These are phyloP conservation scores for Blakeslea trispora DNA, from an alignment of 371 early-diverging fungal species.

Conservation along the genomic window DNA sequence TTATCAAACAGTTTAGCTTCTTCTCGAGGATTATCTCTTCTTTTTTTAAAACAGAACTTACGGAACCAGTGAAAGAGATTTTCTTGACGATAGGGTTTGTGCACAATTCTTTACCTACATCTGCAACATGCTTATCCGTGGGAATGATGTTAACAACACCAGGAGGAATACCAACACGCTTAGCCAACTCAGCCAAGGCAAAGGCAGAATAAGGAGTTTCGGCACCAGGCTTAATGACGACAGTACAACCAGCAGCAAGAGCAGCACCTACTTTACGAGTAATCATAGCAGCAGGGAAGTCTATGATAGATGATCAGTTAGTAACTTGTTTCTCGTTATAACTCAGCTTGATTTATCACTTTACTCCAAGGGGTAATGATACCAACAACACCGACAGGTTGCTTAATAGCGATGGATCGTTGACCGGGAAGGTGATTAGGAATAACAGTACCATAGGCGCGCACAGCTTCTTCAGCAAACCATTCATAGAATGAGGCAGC, in stretches of 20 bases:
- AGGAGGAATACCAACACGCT: slow-evolving; percentile 83
- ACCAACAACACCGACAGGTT: slow-evolving; percentile 86
- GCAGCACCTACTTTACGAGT: slow-evolving; percentile 87
- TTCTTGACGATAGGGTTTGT: slow-evolving; percentile 68
- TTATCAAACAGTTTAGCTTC: neutral
- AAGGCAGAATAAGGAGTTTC: slow-evolving; percentile 87
- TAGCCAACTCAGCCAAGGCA: slow-evolving; percentile 74
- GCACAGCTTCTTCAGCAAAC: slow-evolving; percentile 87
- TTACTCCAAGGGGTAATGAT: slow-evolving; percentile 92
- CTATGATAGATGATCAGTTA: slow-evolving; percentile 21
- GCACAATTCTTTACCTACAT: slow-evolving; percentile 70
- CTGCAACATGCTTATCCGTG: slow-evolving; percentile 58
- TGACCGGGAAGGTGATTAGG: slow-evolving; percentile 60
- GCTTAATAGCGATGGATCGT: slow-evolving; percentile 72
- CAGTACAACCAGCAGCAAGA: slow-evolving; percentile 78
- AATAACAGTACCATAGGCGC: slow-evolving; percentile 81
- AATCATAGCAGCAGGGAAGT: slow-evolving; percentile 93
- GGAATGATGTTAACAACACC: slow-evolving; percentile 87
- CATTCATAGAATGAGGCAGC: slow-evolving; percentile 80
- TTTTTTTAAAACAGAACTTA: no score
- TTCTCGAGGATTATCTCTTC: neutral
- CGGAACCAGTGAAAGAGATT: slow-evolving; percentile 85
- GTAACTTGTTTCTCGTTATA: slow-evolving; percentile 3
- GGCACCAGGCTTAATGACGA: slow-evolving; percentile 75
- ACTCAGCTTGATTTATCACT: slow-evolving; percentile 9